Base-by-base conservation (phyloP, 176 grass and related monocot genomes). In the Oryza longistaminata region DNA sequence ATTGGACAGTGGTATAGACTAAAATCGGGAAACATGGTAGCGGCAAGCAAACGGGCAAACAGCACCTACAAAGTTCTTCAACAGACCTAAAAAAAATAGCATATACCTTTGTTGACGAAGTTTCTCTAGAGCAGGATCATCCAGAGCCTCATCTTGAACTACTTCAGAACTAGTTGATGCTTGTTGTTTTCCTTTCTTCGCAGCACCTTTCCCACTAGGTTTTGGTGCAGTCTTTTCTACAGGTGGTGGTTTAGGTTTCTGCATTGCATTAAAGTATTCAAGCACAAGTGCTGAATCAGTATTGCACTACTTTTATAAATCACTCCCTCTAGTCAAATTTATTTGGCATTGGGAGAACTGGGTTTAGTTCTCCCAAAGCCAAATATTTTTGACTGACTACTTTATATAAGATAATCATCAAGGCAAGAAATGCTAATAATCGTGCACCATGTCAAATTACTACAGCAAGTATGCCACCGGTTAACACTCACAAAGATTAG, bases 61-160 rank as follows among this genome's bases (percentile, higher is more conserved):
- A 65, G 14, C 64, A 71, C 27, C 19, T 21, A 79, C 5, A 31
- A 70, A 53, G 9, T 76, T 74, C 11, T 70, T 50, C 34, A 70
- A 61, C 15, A 34, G 4, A 27, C 13, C 39, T 16, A 66, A 25
- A 75, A 75, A n/a, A 79, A 86, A 78, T 12, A 77, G 0, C 68
- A 37, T 52, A 52, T 93, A 96, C 94, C 94, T 91, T 85, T 96
- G 94, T 81, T 96, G 91, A 15, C 89, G 94, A 82, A 96, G 86
- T 91, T 96, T 96, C 87, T 96, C 89, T 65, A 85, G 83, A 91
- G 84, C 64, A 61, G 91, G 94, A 68, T 93, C 92, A 15, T 84
- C 85, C 42, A 89, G 86, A 76, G 82, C 84, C 60, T 91, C 94
- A 46, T 88, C 66, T 66, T 88, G 40, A 77, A 83, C 72, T 69